phyloP scores from a whole-genome alignment of 306 rosid genomes.

The Pterocarpus macrocarpus region DNA sequence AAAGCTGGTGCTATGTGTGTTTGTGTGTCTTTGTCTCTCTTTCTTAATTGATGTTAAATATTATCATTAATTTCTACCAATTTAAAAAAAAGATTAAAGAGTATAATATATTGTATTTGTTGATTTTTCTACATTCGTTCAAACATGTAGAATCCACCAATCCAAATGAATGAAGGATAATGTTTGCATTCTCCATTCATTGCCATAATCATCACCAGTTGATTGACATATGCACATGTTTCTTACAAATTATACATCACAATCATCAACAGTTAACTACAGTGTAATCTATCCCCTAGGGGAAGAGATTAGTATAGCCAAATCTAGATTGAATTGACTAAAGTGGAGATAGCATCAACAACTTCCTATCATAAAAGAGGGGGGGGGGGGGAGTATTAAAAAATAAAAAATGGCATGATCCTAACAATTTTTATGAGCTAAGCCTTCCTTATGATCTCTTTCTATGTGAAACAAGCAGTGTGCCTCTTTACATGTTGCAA shows the following conservation, averaged over 20 bases:
- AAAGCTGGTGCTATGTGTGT: too few relatives aligned
- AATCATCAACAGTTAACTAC: constrained; percentile 12
- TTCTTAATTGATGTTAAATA: not conserved
- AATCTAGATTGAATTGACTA: constrained; percentile 8
- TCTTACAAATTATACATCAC: constrained; percentile 22
- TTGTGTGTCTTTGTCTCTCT: not conserved
- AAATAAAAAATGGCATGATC: constrained; percentile 21
- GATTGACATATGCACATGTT: not conserved
- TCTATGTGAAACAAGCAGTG: constrained; percentile 35
- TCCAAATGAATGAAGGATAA: not conserved
- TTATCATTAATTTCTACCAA: too few relatives aligned
- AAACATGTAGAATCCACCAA: not conserved
- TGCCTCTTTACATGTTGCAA: constrained; percentile 49
- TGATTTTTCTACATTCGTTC: not conserved
- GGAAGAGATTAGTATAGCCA: not conserved
- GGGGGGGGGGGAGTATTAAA: not conserved
- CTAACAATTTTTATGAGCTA: constrained; percentile 1
- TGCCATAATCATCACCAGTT: not conserved
- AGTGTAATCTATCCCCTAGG: not conserved
- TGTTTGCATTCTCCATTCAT: constrained; percentile 16
- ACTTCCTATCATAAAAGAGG: constrained; percentile 30
- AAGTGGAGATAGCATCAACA: constrained; percentile 36
- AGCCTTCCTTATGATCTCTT: constrained; percentile 26
- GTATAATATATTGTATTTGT: too few relatives aligned
- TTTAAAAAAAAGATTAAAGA: too few relatives aligned